Percentiles rank a stretch among this genome's conserved stretches.
Evolutionary conservation across 2,329 filamentous ascomycete genomes (phyloP).

Genomic region (Ampelomyces quisqualis): DNA sequence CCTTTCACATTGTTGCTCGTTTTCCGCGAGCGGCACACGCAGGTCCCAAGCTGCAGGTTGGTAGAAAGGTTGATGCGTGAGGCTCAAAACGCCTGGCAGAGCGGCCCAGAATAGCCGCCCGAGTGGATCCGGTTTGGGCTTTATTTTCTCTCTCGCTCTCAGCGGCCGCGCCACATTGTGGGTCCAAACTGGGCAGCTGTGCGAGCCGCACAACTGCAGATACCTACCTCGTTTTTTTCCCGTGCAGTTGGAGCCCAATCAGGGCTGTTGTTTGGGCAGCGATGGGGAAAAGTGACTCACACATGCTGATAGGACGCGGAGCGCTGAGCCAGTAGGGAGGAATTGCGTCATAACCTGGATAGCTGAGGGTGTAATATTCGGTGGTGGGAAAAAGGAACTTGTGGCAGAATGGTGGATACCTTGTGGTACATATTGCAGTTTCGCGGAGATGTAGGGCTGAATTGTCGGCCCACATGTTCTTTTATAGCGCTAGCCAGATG

Average conservation of each 20-base stretch:
- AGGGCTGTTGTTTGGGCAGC: slow-evolving; percentile 26
- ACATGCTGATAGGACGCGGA: no score
- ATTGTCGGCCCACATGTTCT: slow-evolving; percentile 24
- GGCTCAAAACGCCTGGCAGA: no score
- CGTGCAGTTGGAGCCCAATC: slow-evolving; percentile 27
- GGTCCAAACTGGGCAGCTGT: slow-evolving; percentile 31
- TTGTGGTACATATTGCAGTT: not conserved
- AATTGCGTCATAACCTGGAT: slow-evolving; percentile 14
- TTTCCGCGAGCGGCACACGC: no score
- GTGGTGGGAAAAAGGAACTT: not conserved
- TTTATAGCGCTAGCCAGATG: slow-evolving; percentile 19
- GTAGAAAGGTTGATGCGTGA: no score
- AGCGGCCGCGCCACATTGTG: no score
- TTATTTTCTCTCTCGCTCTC: not conserved
- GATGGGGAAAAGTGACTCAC: slow-evolving; percentile 28
- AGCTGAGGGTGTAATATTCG: slow-evolving; percentile 1
- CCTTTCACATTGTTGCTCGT: no score
- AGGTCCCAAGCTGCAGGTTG: no score
- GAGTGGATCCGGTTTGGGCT: no score
- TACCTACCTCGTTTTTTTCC: no score
- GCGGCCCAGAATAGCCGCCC: no score
- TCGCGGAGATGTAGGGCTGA: slow-evolving; percentile 13
- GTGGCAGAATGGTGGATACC: not conserved
- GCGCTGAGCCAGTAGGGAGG: slow-evolving; percentile 13
- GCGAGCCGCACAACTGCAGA: slow-evolving; percentile 22